Evolutionary conservation across 2,329 filamentous ascomycete genomes (phyloP).

Genomic region (Fusarium pseudograminearum): DNA sequence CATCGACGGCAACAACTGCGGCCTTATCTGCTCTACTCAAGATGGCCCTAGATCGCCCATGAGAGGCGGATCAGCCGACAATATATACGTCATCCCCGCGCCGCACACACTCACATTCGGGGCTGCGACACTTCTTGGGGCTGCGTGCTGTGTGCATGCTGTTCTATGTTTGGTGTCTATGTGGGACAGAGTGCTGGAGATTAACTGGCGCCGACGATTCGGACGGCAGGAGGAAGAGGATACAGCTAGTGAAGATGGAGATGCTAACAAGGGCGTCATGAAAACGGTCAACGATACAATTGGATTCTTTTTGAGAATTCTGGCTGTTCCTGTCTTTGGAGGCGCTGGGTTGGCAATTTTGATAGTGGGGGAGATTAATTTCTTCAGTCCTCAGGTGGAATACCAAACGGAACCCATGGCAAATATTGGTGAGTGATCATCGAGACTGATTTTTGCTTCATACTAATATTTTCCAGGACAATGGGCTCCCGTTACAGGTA

Average conservation of each 20-base stretch:
- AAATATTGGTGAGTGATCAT: too few relatives aligned
- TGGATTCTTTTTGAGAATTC: conserved; percentile 63
- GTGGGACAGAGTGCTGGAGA: conserved; percentile 72
- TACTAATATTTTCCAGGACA: conserved; percentile 58
- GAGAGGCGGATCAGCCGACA: conserved; percentile 65
- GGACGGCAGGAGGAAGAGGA: conserved; percentile 14
- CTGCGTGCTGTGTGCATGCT: conserved; percentile 74
- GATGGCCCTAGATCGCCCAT: conserved; percentile 66
- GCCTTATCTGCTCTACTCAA: conserved; percentile 59
- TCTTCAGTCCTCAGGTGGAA: conserved; percentile 67
- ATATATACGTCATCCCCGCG: conserved; percentile 72
- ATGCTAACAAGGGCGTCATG: conserved; percentile 64
- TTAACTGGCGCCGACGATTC: conserved; percentile 67
- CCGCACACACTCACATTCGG: conserved; percentile 68
- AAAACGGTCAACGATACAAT: conserved; percentile 67
- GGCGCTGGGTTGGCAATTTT: conserved; percentile 70
- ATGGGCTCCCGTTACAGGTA: conserved; percentile 71
- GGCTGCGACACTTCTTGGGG: conserved; percentile 69
- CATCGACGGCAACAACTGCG: conserved; percentile 56
- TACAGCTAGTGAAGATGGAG: conserved; percentile 55
- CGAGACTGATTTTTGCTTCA: too few relatives aligned
- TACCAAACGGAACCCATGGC: conserved; percentile 73
- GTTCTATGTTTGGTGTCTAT: conserved; percentile 71
- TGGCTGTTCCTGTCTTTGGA: conserved; percentile 70
- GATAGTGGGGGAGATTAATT: conserved; percentile 72